Percentiles rank a stretch among this genome's conserved stretches.
These are phyloP conservation scores for Encephalitozoon cuniculi DNA, from an alignment of 371 early-diverging fungal species.

Conservation along the genomic window DNA sequence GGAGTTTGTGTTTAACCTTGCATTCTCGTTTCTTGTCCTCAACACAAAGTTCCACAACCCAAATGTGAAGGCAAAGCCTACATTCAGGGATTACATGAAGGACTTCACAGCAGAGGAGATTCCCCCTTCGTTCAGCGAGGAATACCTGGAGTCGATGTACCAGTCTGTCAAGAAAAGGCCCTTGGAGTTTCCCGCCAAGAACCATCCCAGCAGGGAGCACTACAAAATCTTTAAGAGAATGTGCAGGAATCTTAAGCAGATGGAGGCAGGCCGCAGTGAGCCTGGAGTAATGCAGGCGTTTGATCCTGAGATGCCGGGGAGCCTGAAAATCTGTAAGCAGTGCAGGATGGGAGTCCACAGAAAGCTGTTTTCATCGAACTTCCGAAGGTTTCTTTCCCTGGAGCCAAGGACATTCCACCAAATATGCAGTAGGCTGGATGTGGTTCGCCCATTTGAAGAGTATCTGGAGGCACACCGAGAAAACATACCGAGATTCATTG, in stretches of 20 bases:
- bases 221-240: constrained; percentile 20
- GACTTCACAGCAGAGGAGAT: constrained; percentile 21
- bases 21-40: constrained; percentile 77
- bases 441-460: not conserved
- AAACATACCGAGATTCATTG: not conserved
- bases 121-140: constrained; percentile 18
- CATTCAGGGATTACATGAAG: constrained; percentile 68
- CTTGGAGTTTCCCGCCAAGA: constrained; percentile 45
- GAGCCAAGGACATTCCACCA: not conserved
- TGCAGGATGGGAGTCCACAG: not conserved
- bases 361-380: not conserved
- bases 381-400: constrained; percentile 8
- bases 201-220: constrained; percentile 13
- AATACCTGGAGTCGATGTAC: constrained; percentile 43
- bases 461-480: constrained; percentile 1
- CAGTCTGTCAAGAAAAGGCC: constrained; percentile 46
- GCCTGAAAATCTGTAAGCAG: not conserved
- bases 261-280: not conserved
- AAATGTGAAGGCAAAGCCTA: constrained; percentile 75
- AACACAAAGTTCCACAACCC: constrained; percentile 86
- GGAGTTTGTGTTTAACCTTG: constrained; percentile 67
- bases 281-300: not conserved
- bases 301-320: not conserved
- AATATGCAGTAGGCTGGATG: not conserved
- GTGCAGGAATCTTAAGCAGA: not conserved